Conservation (phyloP, 2,329 filamentous ascomycete species). For the Exophiala spinifera region DNA sequence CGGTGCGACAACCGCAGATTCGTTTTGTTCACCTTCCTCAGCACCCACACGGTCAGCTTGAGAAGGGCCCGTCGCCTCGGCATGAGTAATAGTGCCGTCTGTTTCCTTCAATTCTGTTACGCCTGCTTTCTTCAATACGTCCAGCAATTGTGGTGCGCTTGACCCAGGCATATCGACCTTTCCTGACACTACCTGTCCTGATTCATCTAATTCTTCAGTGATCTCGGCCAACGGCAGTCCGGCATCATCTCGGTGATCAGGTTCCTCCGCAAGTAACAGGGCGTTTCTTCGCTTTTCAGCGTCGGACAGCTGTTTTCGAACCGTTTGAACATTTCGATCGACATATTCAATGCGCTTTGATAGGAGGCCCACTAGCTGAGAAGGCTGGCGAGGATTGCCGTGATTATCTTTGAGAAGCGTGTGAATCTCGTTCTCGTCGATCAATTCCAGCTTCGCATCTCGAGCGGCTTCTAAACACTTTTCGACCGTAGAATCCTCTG, state of each 20-base stretch:
- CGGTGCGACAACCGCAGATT: neutral
- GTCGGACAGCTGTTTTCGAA: constrained; percentile 68
- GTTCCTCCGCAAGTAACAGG: constrained; percentile 57
- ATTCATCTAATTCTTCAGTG: constrained; percentile 84
- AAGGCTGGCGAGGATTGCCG: constrained; percentile 47
- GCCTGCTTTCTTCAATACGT: constrained; percentile 75
- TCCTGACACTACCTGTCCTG: constrained; percentile 76
- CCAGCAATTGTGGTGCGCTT: constrained; percentile 63
- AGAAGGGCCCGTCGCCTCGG: constrained; percentile 2
- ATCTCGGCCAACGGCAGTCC: constrained; percentile 84
- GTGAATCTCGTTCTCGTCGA: constrained; percentile 53
- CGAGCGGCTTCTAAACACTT: constrained; percentile 51
- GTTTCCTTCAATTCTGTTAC: constrained; percentile 48
- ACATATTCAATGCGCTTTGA: constrained; percentile 85
- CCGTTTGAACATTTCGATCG: constrained; percentile 69
- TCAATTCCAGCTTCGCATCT: constrained; percentile 45
- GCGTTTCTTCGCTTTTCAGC: constrained; percentile 69
- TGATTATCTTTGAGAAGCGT: constrained; percentile 48
- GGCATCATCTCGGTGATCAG: constrained; percentile 63
- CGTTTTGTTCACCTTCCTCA: neutral
- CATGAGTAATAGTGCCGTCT: constrained; percentile 15
- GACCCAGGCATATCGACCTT: constrained; percentile 66
- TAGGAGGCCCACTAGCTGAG: constrained; percentile 65
- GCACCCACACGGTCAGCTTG: neutral
- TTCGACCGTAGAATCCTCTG: constrained; percentile 48